Base-by-base conservation (phyloP, 1,284 basidiomycete species). In the Ganoderma multipileum region DNA sequence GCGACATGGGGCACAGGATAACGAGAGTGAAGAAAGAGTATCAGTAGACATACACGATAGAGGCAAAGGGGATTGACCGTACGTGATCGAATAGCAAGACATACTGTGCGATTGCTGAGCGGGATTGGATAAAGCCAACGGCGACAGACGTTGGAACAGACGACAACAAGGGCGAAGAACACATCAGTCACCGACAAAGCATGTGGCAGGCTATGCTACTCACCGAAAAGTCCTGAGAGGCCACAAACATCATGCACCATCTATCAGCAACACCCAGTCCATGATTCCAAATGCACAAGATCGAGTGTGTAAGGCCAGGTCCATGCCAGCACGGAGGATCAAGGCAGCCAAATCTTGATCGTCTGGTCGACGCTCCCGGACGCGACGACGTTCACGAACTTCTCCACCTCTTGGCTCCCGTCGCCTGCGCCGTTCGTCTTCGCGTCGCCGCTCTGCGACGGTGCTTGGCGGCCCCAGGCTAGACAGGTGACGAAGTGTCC, bases 401-500 rank as follows among this genome's bases (percentile, higher is more conserved):
- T 81, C 50, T 73, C 72, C 12, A 68, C 65, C 33, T 76, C 75
- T 39, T 63, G 62, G 63, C 74, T 72, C 33, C 63, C 69, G 33
- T 72, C 70, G 12, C 64, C 68, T 4, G 79, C 80, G 9, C 79
- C 81, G 28, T 75, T 80, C 59, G 77, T 75, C 67, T 78, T 79
- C 23, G 79, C 77, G 38, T 78, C 76, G 67, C 78, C 59, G 81
- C 74, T 26, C 80, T 83, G 83, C 23, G 78, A 73, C 36, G 84
- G 77, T 1, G 81, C 74, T 38, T 88, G 86, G 26, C 89, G 79
- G 0, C 90, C 91, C 91, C 91, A 93, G 0, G 87, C 81, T 75
- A 92, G 82, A 42, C 84, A 88, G 30, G 87, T 86, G 18, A 92
- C 88, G 75, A 95, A 94, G 74, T 91, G 90, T 2, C 83, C 83